phyloP scores from a whole-genome alignment of 2,329 filamentous ascomycete genomes.

The Cladosporium sp. region DNA sequence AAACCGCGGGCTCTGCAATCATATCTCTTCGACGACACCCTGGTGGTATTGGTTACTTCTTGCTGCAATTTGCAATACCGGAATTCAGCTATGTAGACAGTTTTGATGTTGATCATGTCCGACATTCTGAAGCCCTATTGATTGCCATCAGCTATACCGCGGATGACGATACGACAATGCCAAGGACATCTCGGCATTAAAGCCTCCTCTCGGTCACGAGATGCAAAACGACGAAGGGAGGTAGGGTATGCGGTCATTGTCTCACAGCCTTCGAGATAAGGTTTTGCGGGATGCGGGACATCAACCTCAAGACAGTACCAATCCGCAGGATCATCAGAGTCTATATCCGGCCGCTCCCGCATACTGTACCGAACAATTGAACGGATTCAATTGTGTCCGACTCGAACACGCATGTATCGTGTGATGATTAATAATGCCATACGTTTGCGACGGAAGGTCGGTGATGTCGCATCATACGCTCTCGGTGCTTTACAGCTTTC shows the following conservation, averaged over 20 bases:
- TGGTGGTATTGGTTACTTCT: neutral
- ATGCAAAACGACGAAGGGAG: neutral
- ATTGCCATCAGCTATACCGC: neutral
- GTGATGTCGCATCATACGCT: neutral
- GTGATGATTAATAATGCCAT: neutral
- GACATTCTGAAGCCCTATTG: neutral
- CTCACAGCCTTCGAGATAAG: neutral
- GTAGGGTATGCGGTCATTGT: slow-evolving; percentile 10
- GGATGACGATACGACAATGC: neutral
- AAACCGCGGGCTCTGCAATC: neutral
- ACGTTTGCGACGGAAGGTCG: neutral
- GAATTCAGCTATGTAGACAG: neutral
- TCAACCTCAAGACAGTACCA: neutral
- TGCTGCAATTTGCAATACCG: neutral
- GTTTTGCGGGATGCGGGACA: slow-evolving; percentile 4
- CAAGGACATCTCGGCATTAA: neutral
- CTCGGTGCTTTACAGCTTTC: neutral
- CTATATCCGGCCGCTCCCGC: neutral
- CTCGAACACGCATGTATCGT: neutral
- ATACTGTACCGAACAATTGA: neutral
- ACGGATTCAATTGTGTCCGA: neutral
- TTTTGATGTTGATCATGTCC: neutral
- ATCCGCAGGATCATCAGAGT: neutral
- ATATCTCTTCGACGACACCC: neutral
- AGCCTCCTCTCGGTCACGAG: neutral